These are phyloP conservation scores for Metarhizium robertsii DNA, from an alignment of 2,329 filamentous ascomycete genomes.

Conservation along the genomic window DNA sequence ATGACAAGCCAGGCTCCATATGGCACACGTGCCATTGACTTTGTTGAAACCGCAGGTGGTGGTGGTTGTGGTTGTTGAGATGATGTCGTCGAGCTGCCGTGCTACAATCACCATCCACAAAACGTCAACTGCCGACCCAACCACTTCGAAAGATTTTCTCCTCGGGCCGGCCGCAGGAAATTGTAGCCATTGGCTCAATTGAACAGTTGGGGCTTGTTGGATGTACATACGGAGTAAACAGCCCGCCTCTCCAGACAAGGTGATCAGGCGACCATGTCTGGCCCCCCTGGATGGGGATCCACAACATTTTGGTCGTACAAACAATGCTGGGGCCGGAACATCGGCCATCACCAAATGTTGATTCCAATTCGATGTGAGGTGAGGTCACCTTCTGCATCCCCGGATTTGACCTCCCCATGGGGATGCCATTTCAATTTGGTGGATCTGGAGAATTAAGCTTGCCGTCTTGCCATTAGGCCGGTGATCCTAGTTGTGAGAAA, in stretches of 20 bases:
- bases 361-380: background rate
- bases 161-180: background rate
- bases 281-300: background rate
- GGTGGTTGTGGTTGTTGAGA: background rate
- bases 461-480: background rate
- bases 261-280: background rate
- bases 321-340: no score
- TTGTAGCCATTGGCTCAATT: background rate
- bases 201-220: background rate
- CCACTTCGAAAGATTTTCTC: background rate
- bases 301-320: background rate
- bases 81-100: background rate
- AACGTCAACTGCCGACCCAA: background rate
- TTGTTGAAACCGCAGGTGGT: background rate
- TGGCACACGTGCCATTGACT: background rate
- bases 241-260: background rate
- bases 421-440: slow-evolving; percentile 2
- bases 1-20: background rate
- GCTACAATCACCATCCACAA: background rate
- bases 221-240: background rate
- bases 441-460: background rate
- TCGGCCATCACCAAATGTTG: background rate
- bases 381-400: background rate
- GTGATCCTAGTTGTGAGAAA: background rate
- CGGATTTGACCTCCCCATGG: slow-evolving; percentile 1